Conservation (phyloP, 306 rosid genomes). For the Cercis canadensis region DNA sequence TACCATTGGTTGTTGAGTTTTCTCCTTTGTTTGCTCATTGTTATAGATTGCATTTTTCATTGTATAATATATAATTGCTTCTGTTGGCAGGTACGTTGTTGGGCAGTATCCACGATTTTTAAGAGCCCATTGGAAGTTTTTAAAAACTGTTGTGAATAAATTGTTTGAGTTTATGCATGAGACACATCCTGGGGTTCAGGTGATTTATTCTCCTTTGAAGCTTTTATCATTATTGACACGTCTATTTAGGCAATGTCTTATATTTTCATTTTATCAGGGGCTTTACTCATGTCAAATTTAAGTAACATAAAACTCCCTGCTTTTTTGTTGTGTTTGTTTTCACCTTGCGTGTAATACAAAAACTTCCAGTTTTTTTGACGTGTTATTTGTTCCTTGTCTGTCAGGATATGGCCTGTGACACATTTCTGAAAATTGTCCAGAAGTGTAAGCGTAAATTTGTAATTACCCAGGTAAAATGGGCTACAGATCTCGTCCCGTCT, state of each 20-base stretch:
- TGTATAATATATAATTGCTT: conserved; percentile 21
- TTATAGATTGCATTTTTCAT: neutral
- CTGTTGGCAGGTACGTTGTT: conserved; percentile 84
- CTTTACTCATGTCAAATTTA: neutral
- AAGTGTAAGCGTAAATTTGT: conserved; percentile 98
- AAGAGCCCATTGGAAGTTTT: conserved; percentile 97
- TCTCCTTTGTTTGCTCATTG: conserved; percentile 4
- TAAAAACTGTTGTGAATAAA: conserved; percentile 94
- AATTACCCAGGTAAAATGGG: conserved; percentile 70
- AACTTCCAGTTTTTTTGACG: neutral
- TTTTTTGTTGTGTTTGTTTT: neutral
- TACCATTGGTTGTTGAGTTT: neutral
- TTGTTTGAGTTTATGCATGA: conserved; percentile 99
- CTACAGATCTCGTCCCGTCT: neutral
- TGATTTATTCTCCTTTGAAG: conserved; percentile 34
- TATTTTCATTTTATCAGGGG: neutral
- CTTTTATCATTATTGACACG: neutral
- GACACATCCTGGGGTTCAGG: conserved; percentile 99
- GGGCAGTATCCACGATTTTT: conserved; percentile 97
- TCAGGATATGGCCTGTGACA: conserved; percentile 99
- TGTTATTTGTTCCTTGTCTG: no score
- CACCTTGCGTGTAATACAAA: no score
- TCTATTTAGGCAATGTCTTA: conserved; percentile 4
- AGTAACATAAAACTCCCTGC: neutral
- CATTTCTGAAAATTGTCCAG: conserved; percentile 92